Base-by-base conservation (phyloP, 23 red algal species). In the Chondrus crispus region DNA sequence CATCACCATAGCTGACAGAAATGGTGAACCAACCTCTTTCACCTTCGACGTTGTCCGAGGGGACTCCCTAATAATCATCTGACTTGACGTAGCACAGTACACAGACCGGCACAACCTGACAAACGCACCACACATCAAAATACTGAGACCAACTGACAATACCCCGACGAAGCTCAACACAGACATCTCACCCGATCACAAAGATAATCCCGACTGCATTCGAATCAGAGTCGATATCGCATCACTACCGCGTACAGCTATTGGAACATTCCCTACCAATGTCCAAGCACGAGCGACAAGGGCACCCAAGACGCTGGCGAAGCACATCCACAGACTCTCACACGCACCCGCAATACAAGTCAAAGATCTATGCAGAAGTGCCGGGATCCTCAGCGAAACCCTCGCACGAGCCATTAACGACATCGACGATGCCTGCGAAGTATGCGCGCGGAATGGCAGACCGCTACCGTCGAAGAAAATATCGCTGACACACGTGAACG, bases 401-500 rank as follows among this genome's bases (percentile, higher is more conserved):
- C 70, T 75, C 32, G 20, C 36, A 75, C 7, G 44, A 24, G 30
- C 70, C 4, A 75, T 75, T 4, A 46, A 75, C 3, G 70, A 75
- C 7, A 39, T 46, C 10, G 32, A 35, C 30, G 28, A 82, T 28
- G 43, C 46, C 5, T 82, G 77, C 26, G 77, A 51, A 35, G 55
- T 82, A 82, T 82, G 77, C 28, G 77, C 77, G 55, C 51, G 55
- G 55, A 10, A 41, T 4, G 77, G 77, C 5, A 36, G 32, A 33
- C 77, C 77, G 6, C 77, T 26, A 38, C 77, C 45, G 35, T 54
- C 20, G n/a, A 58, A 28, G 40, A 82, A 82, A 54, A 82, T 57
- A 57, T 82, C 43, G 48, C 32, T 82, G 47, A 82, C 77, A 3
- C 77, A 82, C 77, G 77, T 82, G 8, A 82, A 82, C 43, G 45